phyloP scores from a whole-genome alignment of 495 filamentous ascomycete species.

The Talaromyces stipitatus region DNA sequence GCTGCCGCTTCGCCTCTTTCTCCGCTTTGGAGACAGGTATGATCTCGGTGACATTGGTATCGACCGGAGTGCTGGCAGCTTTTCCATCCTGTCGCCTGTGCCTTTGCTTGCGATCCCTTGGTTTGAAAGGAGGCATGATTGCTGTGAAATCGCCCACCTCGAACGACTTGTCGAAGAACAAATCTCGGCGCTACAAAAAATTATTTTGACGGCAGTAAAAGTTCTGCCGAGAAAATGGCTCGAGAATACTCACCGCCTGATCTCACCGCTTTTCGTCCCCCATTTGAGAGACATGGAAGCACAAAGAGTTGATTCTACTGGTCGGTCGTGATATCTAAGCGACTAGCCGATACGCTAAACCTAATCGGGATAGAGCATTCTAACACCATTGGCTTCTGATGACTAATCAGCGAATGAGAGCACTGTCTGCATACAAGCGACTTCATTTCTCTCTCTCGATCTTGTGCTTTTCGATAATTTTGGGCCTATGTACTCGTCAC shows the following conservation, averaged over 20 bases:
- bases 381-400: neutral
- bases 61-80: conserved; percentile 30
- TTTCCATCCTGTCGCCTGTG: conserved; percentile 27
- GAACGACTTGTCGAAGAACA: neutral
- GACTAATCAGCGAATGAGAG: neutral
- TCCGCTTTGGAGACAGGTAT: conserved; percentile 57
- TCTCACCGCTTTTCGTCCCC: conserved; percentile 3
- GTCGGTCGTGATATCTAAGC: no score
- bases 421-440: neutral
- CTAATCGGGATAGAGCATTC: no score
- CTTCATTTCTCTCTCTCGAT: neutral
- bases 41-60: conserved; percentile 68
- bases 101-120: conserved; percentile 73
- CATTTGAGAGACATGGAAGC: no score
- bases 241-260: neutral
- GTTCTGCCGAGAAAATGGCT: neutral
- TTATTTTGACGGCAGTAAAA: neutral
- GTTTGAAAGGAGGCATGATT: conserved; percentile 70
- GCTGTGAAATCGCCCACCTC: neutral
- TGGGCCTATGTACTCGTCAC: neutral
- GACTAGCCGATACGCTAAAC: no score
- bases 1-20: conserved; percentile 59
- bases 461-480: neutral
- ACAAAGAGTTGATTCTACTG: no score
- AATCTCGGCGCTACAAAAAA: conserved; percentile 2